Conservation (phyloP, 305 asterid genomes). For the Plantago lanceolata region DNA sequence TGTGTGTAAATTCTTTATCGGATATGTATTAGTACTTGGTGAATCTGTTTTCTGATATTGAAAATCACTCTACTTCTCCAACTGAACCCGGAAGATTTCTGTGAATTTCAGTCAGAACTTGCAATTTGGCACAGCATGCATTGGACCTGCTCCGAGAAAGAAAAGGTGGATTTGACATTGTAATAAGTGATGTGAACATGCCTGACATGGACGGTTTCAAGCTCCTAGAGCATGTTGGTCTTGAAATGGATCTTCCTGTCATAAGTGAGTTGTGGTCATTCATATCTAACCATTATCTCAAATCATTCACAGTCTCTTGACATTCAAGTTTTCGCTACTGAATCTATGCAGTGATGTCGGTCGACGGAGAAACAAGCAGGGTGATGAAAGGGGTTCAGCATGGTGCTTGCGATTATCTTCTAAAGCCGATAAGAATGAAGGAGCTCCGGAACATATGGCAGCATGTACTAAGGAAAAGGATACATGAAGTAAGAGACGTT, state of each 20-base stretch:
- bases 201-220: slow-evolving; percentile 72
- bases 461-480: slow-evolving; percentile 56
- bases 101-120: slow-evolving; percentile 41
- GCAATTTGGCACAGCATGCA: slow-evolving; percentile 55
- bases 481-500: slow-evolving; percentile 44
- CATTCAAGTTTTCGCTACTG: not conserved
- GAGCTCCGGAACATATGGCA: slow-evolving; percentile 79
- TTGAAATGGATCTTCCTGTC: slow-evolving; percentile 71
- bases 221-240: slow-evolving; percentile 64
- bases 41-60: slow-evolving; percentile 8
- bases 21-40: not conserved
- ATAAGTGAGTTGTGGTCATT: slow-evolving; percentile 41
- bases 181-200: slow-evolving; percentile 57
- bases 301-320: not conserved
- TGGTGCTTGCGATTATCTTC: slow-evolving; percentile 75
- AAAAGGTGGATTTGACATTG: slow-evolving; percentile 61
- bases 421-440: slow-evolving; percentile 60
- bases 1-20: not conserved
- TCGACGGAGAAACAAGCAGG: slow-evolving; percentile 56
- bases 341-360: slow-evolving; percentile 58
- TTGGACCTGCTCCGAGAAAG: slow-evolving; percentile 47
- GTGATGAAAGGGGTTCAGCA: slow-evolving; percentile 70
- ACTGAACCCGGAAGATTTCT: slow-evolving; percentile 12
- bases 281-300: not conserved
- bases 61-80: slow-evolving; percentile 15